Base-by-base conservation (phyloP, 2,329 filamentous ascomycete genomes). In the Aspergillus sp. region DNA sequence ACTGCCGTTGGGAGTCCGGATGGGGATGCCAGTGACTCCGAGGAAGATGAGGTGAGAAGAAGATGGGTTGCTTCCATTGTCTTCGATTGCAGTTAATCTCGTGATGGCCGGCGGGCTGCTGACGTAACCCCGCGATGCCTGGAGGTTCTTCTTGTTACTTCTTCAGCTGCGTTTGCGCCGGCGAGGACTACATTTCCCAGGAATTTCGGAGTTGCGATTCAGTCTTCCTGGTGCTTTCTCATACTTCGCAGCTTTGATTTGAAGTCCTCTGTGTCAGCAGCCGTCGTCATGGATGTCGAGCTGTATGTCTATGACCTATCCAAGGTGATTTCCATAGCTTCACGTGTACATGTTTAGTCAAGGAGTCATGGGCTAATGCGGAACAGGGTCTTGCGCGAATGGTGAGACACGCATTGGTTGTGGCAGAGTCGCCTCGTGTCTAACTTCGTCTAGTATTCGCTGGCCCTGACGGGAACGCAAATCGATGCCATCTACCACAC, bases 401-500 rank as follows among this genome's bases (percentile, higher is more conserved):
- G 72, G 78, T 81, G 77, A 64, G 74, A 57, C 44, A 36, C 44
- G n/a, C 21, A 47, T 23, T 6, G 50, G 59, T 38, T 21, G 53
- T 50, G 49, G 7, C 41, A 42, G 19, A 36, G 23, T 17, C 21
- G 36, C 30, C 6, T 21, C 52, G 42, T 39, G 39, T 61, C 66
- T 72, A 60, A 70, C 59, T 15, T 27, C n/a, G 11, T 39, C 19
- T 66, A 85, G 78, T 84, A 87, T 73, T 87, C 84, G 11, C 74
- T 73, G 53, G 78, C 83, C 51, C 80, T 90, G 49, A 83, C 89
- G 4, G 88, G 88, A 1, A 84, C 83, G 1, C 86, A 89, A 55
- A 91, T 97, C 53, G 94, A 98, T 75, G 95, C 95, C 57, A 87
- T 99, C 56, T 98, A 98, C 68, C 95, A 99, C 75, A 98, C 95